These are phyloP conservation scores for Malassezia brasiliensis DNA, from an alignment of 1,284 basidiomycete genomes.

Conservation along the genomic window DNA sequence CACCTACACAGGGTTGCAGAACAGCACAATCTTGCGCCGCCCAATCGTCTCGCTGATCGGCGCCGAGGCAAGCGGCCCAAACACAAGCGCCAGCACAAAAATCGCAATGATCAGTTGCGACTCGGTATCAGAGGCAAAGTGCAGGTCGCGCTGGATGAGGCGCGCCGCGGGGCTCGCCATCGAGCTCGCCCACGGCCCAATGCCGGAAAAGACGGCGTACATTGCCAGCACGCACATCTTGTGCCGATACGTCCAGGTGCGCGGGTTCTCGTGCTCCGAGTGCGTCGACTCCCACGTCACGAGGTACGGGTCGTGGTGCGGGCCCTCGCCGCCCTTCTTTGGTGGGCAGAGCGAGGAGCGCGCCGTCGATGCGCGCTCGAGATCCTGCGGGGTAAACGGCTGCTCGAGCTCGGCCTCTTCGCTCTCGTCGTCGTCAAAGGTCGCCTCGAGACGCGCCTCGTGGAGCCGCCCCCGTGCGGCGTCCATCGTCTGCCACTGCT, in stretches of 20 bases:
- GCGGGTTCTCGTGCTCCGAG: constrained; percentile 57
- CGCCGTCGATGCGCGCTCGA: not conserved
- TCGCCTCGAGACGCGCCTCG: not conserved
- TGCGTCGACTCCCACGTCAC: constrained; percentile 60
- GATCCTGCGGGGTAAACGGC: not conserved
- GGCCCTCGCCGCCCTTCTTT: not conserved
- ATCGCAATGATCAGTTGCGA: constrained; percentile 30
- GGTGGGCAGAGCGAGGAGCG: not conserved
- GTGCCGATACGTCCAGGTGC: constrained; percentile 57
- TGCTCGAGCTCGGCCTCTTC: not conserved
- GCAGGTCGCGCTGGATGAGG: constrained; percentile 24
- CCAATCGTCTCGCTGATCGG: constrained; percentile 57
- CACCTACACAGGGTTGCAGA: constrained; percentile 27
- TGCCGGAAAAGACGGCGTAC: constrained; percentile 33
- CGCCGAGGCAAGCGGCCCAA: constrained; percentile 31
- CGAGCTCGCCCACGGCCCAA: constrained; percentile 33
- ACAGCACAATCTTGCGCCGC: constrained; percentile 28
- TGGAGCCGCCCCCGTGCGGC: not conserved
- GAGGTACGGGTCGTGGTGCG: constrained; percentile 18
- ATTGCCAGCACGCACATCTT: constrained; percentile 58
- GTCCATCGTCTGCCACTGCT: not conserved
- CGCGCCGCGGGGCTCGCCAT: constrained; percentile 41
- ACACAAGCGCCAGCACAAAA: constrained; percentile 33
- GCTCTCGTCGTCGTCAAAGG: constrained; percentile 1
- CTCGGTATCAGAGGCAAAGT: constrained; percentile 18